Evolutionary conservation across 2,329 filamentous ascomycete genomes (phyloP).

Genomic region (Colletotrichum limetticola): DNA sequence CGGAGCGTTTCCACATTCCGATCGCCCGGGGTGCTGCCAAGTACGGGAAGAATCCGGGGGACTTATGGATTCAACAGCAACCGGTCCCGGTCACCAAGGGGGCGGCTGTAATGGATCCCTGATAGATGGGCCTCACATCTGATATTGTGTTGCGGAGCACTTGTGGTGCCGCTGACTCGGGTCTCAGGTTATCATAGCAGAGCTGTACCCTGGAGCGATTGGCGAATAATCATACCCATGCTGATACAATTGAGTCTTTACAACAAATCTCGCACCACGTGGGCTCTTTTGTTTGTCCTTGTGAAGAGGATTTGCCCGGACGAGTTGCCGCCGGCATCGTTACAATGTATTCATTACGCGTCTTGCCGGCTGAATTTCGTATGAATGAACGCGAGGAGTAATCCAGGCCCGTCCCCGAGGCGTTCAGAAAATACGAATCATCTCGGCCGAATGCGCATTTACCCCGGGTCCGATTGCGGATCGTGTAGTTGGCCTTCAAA

Average conservation of each 20-base stretch:
- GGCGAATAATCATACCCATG: neutral
- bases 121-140: neutral
- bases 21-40: slow-evolving; percentile 22
- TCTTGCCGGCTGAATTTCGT: neutral
- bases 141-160: slow-evolving; percentile 6
- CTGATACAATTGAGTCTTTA: neutral
- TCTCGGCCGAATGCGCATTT: neutral
- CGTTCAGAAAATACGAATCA: neutral
- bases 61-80: neutral
- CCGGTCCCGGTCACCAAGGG: neutral
- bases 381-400: too few relatives aligned
- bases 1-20: neutral
- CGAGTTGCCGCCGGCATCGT: neutral
- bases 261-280: neutral
- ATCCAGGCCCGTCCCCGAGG: neutral
- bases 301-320: neutral
- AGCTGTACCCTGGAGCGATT: neutral
- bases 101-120: neutral
- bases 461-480: too few relatives aligned
- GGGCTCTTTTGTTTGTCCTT: neutral
- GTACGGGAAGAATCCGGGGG: slow-evolving; percentile 11
- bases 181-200: neutral
- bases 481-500: too few relatives aligned
- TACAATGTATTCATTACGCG: neutral
- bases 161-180: slow-evolving; percentile 15